A percentile compares a stretch with the other conserved stretches of the same genome.
Evolutionary conservation across 2,329 filamentous ascomycete genomes (phyloP).

Genomic region (Moelleriella libera): DNA sequence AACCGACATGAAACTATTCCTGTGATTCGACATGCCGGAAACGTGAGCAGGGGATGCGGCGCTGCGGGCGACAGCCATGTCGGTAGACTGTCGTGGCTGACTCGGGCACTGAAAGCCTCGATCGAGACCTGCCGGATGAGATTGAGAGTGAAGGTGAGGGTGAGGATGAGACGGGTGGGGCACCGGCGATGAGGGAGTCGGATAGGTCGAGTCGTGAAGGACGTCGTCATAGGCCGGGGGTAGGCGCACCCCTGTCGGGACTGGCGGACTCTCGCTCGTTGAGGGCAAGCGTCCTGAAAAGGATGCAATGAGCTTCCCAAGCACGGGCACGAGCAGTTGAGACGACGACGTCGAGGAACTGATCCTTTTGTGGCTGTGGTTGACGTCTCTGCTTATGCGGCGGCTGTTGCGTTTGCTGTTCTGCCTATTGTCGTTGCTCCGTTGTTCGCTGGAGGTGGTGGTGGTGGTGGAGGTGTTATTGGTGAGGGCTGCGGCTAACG

Average conservation of each 20-base stretch:
- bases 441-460: neutral
- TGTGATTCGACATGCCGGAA: constrained; percentile 17
- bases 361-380: constrained; percentile 26
- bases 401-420: constrained; percentile 18
- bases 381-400: constrained; percentile 23
- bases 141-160: neutral
- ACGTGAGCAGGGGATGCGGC: constrained; percentile 7
- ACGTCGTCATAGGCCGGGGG: constrained; percentile 18
- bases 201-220: constrained; percentile 5
- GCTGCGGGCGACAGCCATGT: constrained; percentile 11
- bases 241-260: constrained; percentile 5
- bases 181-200: neutral
- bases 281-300: constrained; percentile 1
- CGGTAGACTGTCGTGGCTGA: constrained; percentile 1
- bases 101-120: neutral
- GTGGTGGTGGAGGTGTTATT: neutral
- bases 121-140: neutral
- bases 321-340: constrained; percentile 1
- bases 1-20: constrained; percentile 36
- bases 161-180: constrained; percentile 2
- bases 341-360: constrained; percentile 11
- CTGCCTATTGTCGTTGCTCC: constrained; percentile 3
- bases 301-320: constrained; percentile 7
- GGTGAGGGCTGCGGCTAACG: neutral
- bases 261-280: neutral